Percentiles rank a stretch among this genome's conserved stretches.
phyloP scores from a whole-genome alignment of 2,329 filamentous ascomycete species.

The Penicillium sp. region DNA sequence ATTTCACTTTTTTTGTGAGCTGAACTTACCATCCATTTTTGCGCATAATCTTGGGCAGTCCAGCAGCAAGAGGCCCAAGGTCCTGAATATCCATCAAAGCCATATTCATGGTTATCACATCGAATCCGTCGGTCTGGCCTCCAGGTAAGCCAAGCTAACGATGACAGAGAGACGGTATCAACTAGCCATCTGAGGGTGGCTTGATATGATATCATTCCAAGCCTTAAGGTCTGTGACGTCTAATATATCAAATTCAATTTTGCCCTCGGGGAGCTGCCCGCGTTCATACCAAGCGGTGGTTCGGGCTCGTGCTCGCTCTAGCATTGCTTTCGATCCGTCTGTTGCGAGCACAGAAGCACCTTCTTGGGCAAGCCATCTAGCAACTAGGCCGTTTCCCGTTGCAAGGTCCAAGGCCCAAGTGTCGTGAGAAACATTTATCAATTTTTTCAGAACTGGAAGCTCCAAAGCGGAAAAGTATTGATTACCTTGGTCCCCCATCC shows the following conservation, averaged over 20 bases:
- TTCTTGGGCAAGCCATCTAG: conserved; percentile 48
- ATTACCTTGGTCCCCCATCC: conserved; percentile 48
- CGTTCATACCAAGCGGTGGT: conserved; percentile 1
- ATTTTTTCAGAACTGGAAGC: conserved; percentile 44
- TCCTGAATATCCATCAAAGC: conserved; percentile 55
- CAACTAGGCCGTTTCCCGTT: conserved; percentile 55
- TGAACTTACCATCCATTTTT: conserved; percentile 39
- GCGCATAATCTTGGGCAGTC: conserved; percentile 44
- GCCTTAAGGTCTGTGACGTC: conserved; percentile 20
- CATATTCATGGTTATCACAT: conserved; percentile 55
- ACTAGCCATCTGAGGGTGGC: not conserved
- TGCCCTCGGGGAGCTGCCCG: not conserved
- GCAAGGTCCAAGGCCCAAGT: conserved; percentile 52
- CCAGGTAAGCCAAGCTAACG: not conserved
- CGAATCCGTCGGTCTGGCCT: conserved; percentile 34
- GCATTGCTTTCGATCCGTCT: conserved; percentile 50
- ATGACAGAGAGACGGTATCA: not conserved
- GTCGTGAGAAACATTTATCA: conserved; percentile 28
- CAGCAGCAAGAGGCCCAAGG: conserved; percentile 48
- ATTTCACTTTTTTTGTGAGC: too few species aligned
- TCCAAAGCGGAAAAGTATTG: conserved; percentile 52
- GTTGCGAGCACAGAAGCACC: conserved; percentile 49
- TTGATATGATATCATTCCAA: not conserved
- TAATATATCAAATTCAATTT: conserved; percentile 33
- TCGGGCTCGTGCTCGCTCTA: conserved; percentile 38